A percentile compares a stretch with the other conserved stretches of the same genome.
Conservation (phyloP, 179 eudicot species). For the Spinacia oleracea region DNA sequence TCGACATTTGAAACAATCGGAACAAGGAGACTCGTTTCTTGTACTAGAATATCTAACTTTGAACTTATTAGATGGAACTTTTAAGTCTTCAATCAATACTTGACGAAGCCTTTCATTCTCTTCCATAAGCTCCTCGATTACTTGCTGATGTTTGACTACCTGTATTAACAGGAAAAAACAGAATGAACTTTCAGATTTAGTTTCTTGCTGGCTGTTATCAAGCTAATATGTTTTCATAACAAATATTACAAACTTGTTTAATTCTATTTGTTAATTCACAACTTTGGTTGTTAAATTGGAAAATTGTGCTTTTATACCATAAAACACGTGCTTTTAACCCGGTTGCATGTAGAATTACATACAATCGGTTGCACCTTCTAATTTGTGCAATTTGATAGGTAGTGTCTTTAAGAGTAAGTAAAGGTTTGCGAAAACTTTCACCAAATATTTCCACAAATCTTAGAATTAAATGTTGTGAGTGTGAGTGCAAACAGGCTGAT, state of each 20-base stretch:
- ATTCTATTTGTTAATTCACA: neutral
- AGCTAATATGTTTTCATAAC: neutral
- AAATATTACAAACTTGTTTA: neutral
- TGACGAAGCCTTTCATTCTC: constrained; percentile 86
- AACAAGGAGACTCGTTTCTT: constrained; percentile 46
- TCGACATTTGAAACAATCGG: constrained; percentile 85
- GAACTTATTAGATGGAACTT: constrained; percentile 64
- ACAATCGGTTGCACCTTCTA: too few relatives aligned
- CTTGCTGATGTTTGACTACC: constrained; percentile 85
- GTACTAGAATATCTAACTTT: constrained; percentile 36
- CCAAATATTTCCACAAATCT: neutral
- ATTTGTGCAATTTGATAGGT: neutral
- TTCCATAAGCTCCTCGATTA: constrained; percentile 74
- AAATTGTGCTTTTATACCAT: too few relatives aligned
- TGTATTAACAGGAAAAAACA: constrained; percentile 25
- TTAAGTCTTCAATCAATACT: constrained; percentile 75
- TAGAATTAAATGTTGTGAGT: neutral
- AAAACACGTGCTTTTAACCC: too few relatives aligned
- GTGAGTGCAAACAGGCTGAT: neutral
- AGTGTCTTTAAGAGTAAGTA: too few relatives aligned
- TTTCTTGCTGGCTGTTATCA: neutral
- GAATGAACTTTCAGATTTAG: neutral
- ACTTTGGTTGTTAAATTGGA: too few relatives aligned
- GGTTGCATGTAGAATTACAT: too few relatives aligned
- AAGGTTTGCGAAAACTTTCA: neutral